Conservation (phyloP, 192 early-diverging fungal genomes). For the Entomortierella lignicola region DNA sequence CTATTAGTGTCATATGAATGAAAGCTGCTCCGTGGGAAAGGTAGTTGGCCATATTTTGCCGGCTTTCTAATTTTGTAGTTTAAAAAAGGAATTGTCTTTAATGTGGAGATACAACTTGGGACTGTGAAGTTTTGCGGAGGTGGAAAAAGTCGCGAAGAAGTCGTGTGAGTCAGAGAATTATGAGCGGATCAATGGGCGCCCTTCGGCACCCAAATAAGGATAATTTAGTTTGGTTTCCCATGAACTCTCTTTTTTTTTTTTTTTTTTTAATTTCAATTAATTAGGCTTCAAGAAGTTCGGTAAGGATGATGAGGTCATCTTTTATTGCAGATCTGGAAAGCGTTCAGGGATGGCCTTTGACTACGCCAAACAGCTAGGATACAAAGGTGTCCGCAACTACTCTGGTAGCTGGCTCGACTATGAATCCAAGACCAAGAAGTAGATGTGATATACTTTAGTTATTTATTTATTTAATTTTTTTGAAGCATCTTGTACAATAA, state of each 20-base stretch:
- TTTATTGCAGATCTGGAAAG: conserved; percentile 77
- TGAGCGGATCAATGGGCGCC: no score
- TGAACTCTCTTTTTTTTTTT: neutral
- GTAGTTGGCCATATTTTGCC: no score
- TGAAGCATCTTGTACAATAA: conserved; percentile 5
- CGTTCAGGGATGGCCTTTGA: conserved; percentile 74
- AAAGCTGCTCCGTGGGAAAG: neutral
- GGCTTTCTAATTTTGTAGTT: neutral
- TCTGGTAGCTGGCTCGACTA: conserved; percentile 64
- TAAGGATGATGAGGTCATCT: conserved; percentile 64
- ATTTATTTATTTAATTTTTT: neutral
- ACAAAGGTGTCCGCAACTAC: conserved; percentile 60
- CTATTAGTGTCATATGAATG: no score
- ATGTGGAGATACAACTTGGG: conserved; percentile 11
- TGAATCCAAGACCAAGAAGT: conserved; percentile 51
- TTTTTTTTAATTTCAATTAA: neutral
- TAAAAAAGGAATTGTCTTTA: conserved; percentile 45
- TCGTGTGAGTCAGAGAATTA: conserved; percentile 17
- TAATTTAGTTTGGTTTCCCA: no score
- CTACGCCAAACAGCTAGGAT: conserved; percentile 64
- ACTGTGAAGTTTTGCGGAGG: neutral
- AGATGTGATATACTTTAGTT: neutral
- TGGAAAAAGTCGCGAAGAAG: neutral
- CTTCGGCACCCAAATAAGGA: neutral
- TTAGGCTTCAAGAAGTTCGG: conserved; percentile 69